phyloP scores from a whole-genome alignment of 208 protist genomes.

The Trypanosoma theileri region DNA sequence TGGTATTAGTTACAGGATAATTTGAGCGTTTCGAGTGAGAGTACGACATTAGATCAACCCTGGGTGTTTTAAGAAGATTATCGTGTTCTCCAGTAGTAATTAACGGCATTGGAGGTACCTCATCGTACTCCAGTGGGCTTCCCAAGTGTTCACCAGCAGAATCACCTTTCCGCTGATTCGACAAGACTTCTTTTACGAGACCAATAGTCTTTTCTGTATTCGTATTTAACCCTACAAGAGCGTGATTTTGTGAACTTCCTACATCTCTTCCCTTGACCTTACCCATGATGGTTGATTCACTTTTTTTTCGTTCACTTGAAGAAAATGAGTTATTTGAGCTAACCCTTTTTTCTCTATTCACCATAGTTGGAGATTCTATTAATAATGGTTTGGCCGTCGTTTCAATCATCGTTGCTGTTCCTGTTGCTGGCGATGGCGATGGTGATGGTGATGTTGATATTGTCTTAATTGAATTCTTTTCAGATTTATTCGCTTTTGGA shows the following conservation, averaged over 20 bases:
- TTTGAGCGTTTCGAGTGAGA: not conserved
- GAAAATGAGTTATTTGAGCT: too few species aligned
- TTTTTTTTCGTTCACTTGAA: too few species aligned
- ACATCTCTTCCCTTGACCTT: not conserved
- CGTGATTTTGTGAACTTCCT: not conserved
- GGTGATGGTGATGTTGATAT: not conserved
- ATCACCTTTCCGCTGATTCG: constrained; percentile 1
- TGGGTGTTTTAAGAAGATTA: constrained; percentile 44
- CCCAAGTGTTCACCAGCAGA: constrained; percentile 26
- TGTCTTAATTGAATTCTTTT: not conserved
- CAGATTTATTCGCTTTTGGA: not conserved
- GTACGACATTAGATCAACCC: constrained; percentile 32
- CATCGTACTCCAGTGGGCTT: constrained; percentile 19
- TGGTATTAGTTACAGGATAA: not conserved
- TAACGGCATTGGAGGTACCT: not conserved
- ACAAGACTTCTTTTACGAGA: constrained; percentile 41
- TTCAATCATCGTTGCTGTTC: too few species aligned
- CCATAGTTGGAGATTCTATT: too few species aligned
- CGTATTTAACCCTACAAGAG: not conserved
- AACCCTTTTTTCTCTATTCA: too few species aligned
- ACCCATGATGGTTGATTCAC: not conserved
- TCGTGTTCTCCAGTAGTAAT: constrained; percentile 30
- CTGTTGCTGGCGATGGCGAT: too few species aligned
- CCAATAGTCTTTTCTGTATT: constrained; percentile 26
- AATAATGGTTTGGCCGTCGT: too few species aligned